phyloP scores from a whole-genome alignment of 352 stramenopile species.

The Globisporangium lucens region DNA sequence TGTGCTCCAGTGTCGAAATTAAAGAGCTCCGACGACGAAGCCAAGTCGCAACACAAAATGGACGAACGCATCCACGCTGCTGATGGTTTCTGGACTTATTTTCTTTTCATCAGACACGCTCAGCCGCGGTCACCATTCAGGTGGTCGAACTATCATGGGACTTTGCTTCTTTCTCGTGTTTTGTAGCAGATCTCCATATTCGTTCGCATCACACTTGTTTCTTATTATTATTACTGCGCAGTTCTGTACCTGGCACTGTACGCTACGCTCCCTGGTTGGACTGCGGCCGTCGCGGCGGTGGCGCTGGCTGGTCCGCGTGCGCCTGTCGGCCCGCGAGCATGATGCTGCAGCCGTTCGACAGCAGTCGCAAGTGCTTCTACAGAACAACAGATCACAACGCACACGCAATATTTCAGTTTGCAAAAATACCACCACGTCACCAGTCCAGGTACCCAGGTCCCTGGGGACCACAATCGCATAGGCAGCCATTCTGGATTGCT shows the following conservation, averaged over 20 bases:
- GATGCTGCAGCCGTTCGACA: constrained; percentile 79
- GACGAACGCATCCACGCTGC: constrained; percentile 6
- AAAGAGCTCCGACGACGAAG: background rate
- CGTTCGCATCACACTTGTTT: background rate
- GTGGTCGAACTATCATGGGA: background rate
- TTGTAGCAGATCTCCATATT: background rate
- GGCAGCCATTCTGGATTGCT: background rate
- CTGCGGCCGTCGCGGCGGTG: background rate
- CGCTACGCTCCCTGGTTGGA: constrained; percentile 3
- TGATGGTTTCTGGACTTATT: constrained; percentile 21
- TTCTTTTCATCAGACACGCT: constrained; percentile 1
- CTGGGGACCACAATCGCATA: background rate
- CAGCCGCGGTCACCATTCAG: background rate
- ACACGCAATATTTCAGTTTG: background rate
- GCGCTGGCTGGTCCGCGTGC: background rate
- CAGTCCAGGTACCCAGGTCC: background rate
- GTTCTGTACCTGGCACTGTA: background rate
- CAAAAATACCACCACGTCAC: background rate
- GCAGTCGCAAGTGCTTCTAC: constrained; percentile 55
- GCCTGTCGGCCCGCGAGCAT: constrained; percentile 32
- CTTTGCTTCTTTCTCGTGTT: background rate
- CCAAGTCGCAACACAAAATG: background rate
- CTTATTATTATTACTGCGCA: no score
- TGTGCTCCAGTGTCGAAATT: no score
- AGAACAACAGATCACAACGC: background rate